phyloP scores from a whole-genome alignment of 2,329 filamentous ascomycete genomes.

The Colletotrichum scovillei region DNA sequence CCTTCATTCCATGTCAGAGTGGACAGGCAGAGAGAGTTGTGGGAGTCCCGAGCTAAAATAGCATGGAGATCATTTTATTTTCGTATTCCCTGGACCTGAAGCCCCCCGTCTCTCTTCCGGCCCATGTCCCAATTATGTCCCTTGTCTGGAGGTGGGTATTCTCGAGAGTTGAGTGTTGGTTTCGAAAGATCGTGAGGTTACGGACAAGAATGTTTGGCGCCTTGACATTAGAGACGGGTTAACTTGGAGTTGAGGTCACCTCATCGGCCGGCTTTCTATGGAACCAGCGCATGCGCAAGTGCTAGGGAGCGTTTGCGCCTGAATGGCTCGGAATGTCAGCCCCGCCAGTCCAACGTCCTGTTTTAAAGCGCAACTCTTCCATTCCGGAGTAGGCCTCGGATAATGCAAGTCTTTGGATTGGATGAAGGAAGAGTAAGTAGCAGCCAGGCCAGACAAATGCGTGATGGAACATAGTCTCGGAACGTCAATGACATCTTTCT shows the following conservation, averaged over 20 bases:
- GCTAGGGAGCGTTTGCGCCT: background rate
- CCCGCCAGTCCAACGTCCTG: background rate
- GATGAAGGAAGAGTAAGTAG: background rate
- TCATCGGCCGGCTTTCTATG: too few relatives aligned
- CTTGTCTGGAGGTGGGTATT: background rate
- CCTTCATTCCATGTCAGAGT: background rate
- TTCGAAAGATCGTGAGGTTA: background rate
- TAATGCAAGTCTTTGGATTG: background rate
- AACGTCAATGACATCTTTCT: background rate
- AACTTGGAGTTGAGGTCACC: background rate
- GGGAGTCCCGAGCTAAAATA: background rate
- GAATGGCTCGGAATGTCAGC: background rate
- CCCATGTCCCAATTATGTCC: background rate
- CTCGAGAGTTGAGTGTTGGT: background rate
- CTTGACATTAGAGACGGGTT: background rate
- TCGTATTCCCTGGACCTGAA: background rate
- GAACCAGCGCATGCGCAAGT: too few relatives aligned
- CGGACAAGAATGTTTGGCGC: background rate
- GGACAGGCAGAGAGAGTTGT: too few relatives aligned
- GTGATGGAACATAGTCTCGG: background rate
- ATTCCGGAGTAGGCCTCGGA: background rate
- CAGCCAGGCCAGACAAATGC: background rate
- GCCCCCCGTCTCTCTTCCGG: background rate
- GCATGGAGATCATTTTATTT: background rate
- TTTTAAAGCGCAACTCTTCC: background rate